Base-by-base conservation (phyloP, 148 eudicot species). In the Persicaria maculosa region DNA sequence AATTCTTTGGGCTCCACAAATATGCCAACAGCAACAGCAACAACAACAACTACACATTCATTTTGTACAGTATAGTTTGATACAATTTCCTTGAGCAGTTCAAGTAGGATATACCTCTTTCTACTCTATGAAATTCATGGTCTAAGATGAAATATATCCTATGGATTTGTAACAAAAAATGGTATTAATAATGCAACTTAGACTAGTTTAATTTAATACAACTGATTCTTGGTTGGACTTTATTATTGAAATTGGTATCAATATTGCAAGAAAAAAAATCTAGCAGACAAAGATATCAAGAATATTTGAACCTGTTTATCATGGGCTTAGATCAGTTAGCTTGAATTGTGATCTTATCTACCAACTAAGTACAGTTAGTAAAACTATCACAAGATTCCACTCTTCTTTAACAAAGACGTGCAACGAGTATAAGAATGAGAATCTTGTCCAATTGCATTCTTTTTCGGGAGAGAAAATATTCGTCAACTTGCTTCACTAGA, bases 1-100 rank as follows among this genome's bases (percentile, higher is more conserved):
- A 36, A 64, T 64, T 64, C 69, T 36, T 64, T 64, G 69, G 69
- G 69, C 69, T 65, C 47, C 47, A 65, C 70, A 65, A 5, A 65
- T 40, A 65, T 40, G 47, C 70, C 70, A 31, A 31, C 40, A 31
- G 40, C 36, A 31, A 31, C 36, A 22, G 22, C 25, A 31, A 31
- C 40, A 31, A 31, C 40, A 31, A 31, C 40, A 31, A 31, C 40
- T 31, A 31, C 40, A 31, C 40, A 31, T 31, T 31, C 40, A 31
- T 31, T 31, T 31, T 31, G 40, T 43, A 65, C 19, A 65, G 7
- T 48, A 7, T 48, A 7, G 2, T 48, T 48, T 48, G 8, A 1
- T 5, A 59, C 14, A 65, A 65, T 65, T 15, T 14, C 36, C 31
- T 58, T 3, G 7, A 58, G 64, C 20, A 55, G 61, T 55, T 8